Percentiles rank a stretch among this genome's conserved stretches.
These are phyloP conservation scores for Penicillium daleae DNA, from an alignment of 495 filamentous ascomycete genomes.

Conservation along the genomic window DNA sequence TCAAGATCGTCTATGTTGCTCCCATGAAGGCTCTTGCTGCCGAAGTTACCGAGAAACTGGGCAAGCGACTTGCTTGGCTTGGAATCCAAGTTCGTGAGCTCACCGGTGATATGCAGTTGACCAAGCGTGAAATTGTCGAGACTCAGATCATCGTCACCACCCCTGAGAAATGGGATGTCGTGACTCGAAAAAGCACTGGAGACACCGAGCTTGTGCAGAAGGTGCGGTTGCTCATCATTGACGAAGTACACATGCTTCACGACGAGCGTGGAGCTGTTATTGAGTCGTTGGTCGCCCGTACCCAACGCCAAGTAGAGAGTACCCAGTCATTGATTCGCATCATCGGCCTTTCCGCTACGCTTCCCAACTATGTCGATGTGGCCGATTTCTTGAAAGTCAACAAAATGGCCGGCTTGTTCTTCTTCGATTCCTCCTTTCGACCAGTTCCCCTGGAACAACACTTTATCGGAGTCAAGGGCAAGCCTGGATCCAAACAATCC, in stretches of 20 bases:
- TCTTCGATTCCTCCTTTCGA: slow-evolving; percentile 94
- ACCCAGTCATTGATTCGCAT: slow-evolving; percentile 97
- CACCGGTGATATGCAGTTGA: slow-evolving; percentile 98
- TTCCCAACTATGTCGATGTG: slow-evolving; percentile 96
- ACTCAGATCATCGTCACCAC: slow-evolving; percentile 99
- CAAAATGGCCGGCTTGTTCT: slow-evolving; percentile 89
- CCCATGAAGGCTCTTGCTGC: slow-evolving; percentile 91
- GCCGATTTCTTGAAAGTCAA: slow-evolving; percentile 97
- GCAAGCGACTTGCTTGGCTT: slow-evolving; percentile 92
- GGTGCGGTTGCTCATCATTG: slow-evolving; percentile 93
- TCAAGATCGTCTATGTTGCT: slow-evolving; percentile 63
- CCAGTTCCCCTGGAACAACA: slow-evolving; percentile 97
- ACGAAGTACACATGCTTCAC: slow-evolving; percentile 99
- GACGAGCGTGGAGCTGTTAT: slow-evolving; percentile 96
- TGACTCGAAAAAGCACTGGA: slow-evolving; percentile 93
- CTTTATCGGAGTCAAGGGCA: slow-evolving; percentile 95
- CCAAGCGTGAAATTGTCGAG: slow-evolving; percentile 90
- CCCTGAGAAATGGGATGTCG: slow-evolving; percentile 99
- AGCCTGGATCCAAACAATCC: slow-evolving; percentile 73
- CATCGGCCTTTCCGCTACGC: slow-evolving; percentile 89
- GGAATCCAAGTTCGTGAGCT: slow-evolving; percentile 87
- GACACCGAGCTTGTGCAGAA: slow-evolving; percentile 98
- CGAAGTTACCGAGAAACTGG: slow-evolving; percentile 93
- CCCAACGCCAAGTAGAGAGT: slow-evolving; percentile 94
- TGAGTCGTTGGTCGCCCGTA: slow-evolving; percentile 92